Base-by-base conservation (phyloP, 2,329 filamentous ascomycete species). In the Penicillium sp. region DNA sequence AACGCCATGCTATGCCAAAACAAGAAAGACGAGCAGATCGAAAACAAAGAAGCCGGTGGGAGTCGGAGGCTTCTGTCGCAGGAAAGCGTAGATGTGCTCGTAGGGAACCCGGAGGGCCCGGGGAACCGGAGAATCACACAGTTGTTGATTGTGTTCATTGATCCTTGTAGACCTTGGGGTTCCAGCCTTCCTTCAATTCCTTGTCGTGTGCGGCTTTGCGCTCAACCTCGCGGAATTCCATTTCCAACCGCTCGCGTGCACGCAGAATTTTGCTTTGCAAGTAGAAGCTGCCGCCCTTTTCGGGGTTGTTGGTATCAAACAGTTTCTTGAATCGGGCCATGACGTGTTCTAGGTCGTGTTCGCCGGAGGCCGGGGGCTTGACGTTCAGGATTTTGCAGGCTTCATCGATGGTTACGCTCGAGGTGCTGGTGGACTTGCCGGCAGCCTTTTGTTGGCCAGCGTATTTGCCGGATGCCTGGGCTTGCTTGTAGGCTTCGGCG, bases 321-420 rank as follows among this genome's bases (percentile, higher is more conserved):
- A 99, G 80, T 63, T 88, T 87, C 84, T 97, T 97, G 82, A 97
- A 99, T 53, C 92, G 84, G 66, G 89, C 86, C 77, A 89, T 87
- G 54, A 96, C 87, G 64, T 88, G 83, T 68, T 92, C 90, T 73
- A 92, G 80, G 72, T 92, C 89, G 58, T 88, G 83, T 72, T 91
- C 83, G 45, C 90, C 91, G 60, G 82, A 84, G 73, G 89, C 84
- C 1, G 93, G 92, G 38, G 92, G 91, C 75, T 93, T 91, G 66
- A 99, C 92, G 75, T 99, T 96, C 62, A 99, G 84, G 71, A 99
- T 97, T 78, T 92, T 91, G 84, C 92, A 97, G 53, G 94, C 94
- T 81, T 99, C 94, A 66, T 96, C 91, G 69, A 99, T 87, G 9
- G 92, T 94, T 76, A 97, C 88, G 72, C 92, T 90, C 5, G 85